phyloP scores from a whole-genome alignment of 73 alveolate genomes.

The Paramecium octaurelia region DNA sequence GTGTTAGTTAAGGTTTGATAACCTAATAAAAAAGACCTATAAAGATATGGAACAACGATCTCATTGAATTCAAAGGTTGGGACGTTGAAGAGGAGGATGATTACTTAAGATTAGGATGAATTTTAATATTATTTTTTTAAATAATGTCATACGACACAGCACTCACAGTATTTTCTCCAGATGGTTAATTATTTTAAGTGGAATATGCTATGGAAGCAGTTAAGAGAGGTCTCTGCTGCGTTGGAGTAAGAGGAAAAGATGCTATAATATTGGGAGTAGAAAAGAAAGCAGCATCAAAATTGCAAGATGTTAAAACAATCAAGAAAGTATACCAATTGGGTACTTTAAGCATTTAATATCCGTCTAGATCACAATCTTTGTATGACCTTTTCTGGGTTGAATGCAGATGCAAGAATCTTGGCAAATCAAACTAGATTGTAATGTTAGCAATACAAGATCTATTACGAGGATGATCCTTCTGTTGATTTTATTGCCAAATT shows the following conservation, averaged over 20 bases:
- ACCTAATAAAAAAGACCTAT: not conserved
- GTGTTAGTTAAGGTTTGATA: conserved; percentile 8
- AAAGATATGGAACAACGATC: not conserved
- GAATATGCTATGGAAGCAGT: conserved; percentile 98
- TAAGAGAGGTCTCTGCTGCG: conserved; percentile 88
- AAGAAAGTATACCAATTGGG: conserved; percentile 76
- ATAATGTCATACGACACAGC: conserved; percentile 96
- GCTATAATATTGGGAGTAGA: conserved; percentile 91
- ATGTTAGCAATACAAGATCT: conserved; percentile 84
- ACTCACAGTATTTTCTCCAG: conserved; percentile 94
- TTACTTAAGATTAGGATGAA: conserved; percentile 55
- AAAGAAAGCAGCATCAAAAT: conserved; percentile 88
- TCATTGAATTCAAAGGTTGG: conserved; percentile 25
- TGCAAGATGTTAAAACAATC: conserved; percentile 94
- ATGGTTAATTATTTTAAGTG: conserved; percentile 94
- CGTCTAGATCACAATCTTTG: conserved; percentile 84
- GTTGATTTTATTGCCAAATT: conserved; percentile 90
- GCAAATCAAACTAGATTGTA: conserved; percentile 88
- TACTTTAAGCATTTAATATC: not conserved
- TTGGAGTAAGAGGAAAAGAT: conserved; percentile 90
- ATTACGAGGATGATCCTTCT: conserved; percentile 87
- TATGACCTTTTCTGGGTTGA: conserved; percentile 94
- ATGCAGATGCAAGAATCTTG: conserved; percentile 95
- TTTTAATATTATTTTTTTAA: conserved; percentile 62
- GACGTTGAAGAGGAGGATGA: conserved; percentile 30